These are phyloP conservation scores for Ophiostoma triangulosporum DNA, from an alignment of 2,329 filamentous ascomycete species.

Conservation along the genomic window DNA sequence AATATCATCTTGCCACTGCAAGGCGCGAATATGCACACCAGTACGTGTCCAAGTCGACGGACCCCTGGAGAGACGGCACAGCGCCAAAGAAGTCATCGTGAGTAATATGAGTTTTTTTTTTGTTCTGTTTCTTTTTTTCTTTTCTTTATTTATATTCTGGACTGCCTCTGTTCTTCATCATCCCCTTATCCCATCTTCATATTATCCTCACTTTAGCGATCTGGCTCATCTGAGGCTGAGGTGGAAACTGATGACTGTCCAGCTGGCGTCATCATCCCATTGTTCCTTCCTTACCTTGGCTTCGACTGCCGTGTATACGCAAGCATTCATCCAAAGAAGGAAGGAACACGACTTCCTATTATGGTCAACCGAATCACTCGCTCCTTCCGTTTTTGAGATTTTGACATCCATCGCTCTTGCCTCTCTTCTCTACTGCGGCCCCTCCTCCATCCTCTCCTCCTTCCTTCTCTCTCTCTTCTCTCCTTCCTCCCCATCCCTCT, in stretches of 20 bases:
- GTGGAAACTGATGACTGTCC: too few relatives aligned
- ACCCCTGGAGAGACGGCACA: too few relatives aligned
- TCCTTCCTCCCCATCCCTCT: neutral
- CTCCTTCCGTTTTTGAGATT: slow-evolving; percentile 1
- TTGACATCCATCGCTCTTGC: neutral
- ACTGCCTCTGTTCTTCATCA: too few relatives aligned
- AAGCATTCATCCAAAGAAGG: slow-evolving; percentile 2
- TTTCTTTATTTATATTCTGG: neutral
- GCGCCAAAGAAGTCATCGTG: too few relatives aligned
- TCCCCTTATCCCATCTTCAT: too few relatives aligned
- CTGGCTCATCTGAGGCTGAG: neutral
- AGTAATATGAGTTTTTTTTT: too few relatives aligned
- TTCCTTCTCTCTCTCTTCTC: neutral
- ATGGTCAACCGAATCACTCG: neutral
- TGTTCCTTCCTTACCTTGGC: neutral
- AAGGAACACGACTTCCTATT: neutral
- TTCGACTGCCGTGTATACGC: too few relatives aligned
- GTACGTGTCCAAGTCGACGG: too few relatives aligned
- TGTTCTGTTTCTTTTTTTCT: neutral
- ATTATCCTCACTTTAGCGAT: neutral
- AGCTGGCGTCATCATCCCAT: neutral
- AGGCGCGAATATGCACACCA: too few relatives aligned
- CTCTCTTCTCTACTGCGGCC: neutral
- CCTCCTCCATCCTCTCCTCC: neutral
- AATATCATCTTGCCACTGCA: too few relatives aligned